Base-by-base conservation (phyloP, 768 basidiomycete species). In the Lactifluus hygrophoroides region DNA sequence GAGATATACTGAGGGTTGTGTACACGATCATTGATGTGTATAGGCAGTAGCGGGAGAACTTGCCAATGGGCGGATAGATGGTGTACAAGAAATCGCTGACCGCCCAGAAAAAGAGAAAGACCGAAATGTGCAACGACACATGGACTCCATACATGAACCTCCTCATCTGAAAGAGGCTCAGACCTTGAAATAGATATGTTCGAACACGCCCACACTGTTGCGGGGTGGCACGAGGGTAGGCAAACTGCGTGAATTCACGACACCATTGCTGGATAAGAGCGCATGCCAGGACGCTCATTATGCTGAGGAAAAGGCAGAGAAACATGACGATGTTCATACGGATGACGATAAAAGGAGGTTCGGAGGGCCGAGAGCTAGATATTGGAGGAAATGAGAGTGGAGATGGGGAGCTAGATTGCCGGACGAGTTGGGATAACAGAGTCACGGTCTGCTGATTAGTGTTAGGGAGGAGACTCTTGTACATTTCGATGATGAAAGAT, bases 401-500 rank as follows among this genome's bases (percentile, higher is more conserved):
- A 7, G 23, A 27, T 6, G 17, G 17, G 46, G 43, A 32, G 30
- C 9, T 42, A 9, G 37, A 27, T 14, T 37, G 53, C 10, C 19
- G 16, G 13, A 45, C 28, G n/a, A 60, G 35, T 14, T 50, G 58
- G 9, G 53, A 40, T 7, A 61, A 44, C 9, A 60, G 40, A 34
- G 17, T 34, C 7, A 56, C 54, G 11, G 49, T 56, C 25, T 21
- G 38, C 27, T 60, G 56, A 13, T 38, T 11, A 9, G 35, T 38
- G 37, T 51, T 37, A 7, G 65, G 53, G 13, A 43, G 47, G n/a
- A 66, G 40, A 0, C 5, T 45, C 35, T 61, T 49, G 47, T 65
- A 65, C 43, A 46, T 56, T 44, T 65, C 54, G 40, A 65, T 51
- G 43, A 66, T 53, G 25, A 66, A 62, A 30, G 61, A 51, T 28